Evolutionary conservation across 2,329 filamentous ascomycete genomes (phyloP).

Genomic region (Penicillium sp.): DNA sequence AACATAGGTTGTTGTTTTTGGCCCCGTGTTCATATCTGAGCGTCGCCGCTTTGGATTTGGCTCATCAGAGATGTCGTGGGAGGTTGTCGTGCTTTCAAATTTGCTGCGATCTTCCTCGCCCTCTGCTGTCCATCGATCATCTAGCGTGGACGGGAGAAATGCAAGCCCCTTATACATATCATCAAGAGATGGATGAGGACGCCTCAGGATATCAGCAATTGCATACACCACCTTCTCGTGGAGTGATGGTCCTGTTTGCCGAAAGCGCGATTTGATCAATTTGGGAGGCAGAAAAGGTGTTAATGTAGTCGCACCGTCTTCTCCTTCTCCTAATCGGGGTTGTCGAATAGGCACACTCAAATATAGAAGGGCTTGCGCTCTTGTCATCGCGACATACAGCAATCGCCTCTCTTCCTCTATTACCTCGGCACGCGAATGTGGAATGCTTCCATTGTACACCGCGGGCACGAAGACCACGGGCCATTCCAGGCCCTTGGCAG

Average conservation of each 20-base stretch:
- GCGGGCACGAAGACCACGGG: conserved; percentile 91
- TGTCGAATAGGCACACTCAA: conserved; percentile 76
- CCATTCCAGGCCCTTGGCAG: conserved; percentile 95
- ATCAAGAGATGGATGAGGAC: conserved; percentile 59
- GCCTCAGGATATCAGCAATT: conserved; percentile 70
- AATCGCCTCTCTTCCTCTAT: conserved; percentile 82
- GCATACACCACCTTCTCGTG: conserved; percentile 62
- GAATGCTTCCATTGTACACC: conserved; percentile 86
- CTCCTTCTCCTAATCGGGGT: conserved; percentile 52
- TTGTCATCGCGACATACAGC: conserved; percentile 95
- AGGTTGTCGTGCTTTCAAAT: conserved; percentile 38
- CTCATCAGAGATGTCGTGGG: conserved; percentile 18
- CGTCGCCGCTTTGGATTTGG: conserved; percentile 31
- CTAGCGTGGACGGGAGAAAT: conserved; percentile 54
- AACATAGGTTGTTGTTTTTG: conserved; percentile 33
- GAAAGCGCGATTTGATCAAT: conserved; percentile 55
- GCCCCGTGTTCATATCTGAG: conserved; percentile 23
- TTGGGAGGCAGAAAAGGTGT: conserved; percentile 70
- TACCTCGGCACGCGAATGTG: conserved; percentile 83
- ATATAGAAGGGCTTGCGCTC: conserved; percentile 83
- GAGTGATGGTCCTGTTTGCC: conserved; percentile 69
- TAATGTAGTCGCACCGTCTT: conserved; percentile 61
- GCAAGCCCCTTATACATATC: conserved; percentile 53
- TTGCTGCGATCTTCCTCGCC: conserved; percentile 51
- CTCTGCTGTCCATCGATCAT: conserved; percentile 68